These are phyloP conservation scores for Penicillium antarcticum DNA, from an alignment of 495 filamentous ascomycete species.

Conservation along the genomic window DNA sequence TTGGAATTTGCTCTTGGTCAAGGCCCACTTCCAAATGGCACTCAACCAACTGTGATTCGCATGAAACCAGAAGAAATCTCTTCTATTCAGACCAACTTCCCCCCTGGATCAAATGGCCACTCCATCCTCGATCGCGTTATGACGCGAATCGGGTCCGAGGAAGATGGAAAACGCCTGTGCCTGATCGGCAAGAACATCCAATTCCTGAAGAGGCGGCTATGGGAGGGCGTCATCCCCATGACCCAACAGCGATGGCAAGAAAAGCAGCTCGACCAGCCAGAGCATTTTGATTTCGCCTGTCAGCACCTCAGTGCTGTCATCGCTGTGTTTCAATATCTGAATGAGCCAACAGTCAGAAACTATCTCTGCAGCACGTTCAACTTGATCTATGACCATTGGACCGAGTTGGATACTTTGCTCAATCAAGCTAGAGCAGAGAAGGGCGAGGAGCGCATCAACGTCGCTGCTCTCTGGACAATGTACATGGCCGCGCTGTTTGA, in stretches of 20 bases:
- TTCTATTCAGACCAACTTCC: neutral
- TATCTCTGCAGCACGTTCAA: slow-evolving; percentile 30
- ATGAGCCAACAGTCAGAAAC: slow-evolving; percentile 9
- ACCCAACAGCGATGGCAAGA: slow-evolving; percentile 30
- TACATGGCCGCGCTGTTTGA: slow-evolving; percentile 23
- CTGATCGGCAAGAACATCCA: slow-evolving; percentile 29
- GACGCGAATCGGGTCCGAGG: slow-evolving; percentile 12
- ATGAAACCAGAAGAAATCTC: slow-evolving; percentile 1
- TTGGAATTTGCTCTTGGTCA: slow-evolving; percentile 6
- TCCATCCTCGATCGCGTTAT: slow-evolving; percentile 10
- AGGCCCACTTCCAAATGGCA: slow-evolving; percentile 11
- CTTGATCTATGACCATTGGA: slow-evolving; percentile 22
- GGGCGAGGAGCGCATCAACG: slow-evolving; percentile 3
- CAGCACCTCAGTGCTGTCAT: slow-evolving; percentile 27
- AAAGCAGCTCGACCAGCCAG: slow-evolving; percentile 20
- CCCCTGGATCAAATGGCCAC: neutral
- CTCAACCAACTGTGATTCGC: neutral
- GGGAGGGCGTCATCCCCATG: slow-evolving; percentile 33
- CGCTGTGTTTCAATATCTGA: slow-evolving; percentile 31
- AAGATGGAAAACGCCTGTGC: slow-evolving; percentile 14
- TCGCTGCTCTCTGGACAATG: slow-evolving; percentile 25
- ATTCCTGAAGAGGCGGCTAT: slow-evolving; percentile 23
- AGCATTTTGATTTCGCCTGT: slow-evolving; percentile 30
- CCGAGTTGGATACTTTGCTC: slow-evolving; percentile 14
- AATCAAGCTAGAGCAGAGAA: slow-evolving; percentile 2